Evolutionary conservation across 2,329 filamentous ascomycete species (phyloP).

Genomic region (Penicillium sp.): DNA sequence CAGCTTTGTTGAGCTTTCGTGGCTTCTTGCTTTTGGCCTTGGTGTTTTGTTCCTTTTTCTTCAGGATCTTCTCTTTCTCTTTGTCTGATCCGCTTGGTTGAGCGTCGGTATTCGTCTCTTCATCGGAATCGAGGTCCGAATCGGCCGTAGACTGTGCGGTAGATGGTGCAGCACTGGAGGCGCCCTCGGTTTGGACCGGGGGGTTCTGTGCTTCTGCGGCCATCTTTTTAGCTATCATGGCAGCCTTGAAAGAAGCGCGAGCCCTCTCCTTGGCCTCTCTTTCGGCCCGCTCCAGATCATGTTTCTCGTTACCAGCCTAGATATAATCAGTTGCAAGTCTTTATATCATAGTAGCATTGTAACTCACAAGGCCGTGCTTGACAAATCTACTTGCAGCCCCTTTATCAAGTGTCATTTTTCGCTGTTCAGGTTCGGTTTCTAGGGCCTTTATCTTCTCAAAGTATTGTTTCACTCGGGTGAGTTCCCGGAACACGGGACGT

Average conservation of each 20-base stretch:
- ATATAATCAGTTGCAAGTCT: conserved; percentile 14
- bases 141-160: conserved; percentile 20
- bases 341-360: not conserved
- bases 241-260: conserved; percentile 50
- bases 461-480: conserved; percentile 85
- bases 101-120: conserved; percentile 9
- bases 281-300: conserved; percentile 53
- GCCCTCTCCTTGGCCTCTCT: conserved; percentile 53
- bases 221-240: conserved; percentile 42
- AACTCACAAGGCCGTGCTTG: conserved; percentile 71
- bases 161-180: conserved; percentile 8
- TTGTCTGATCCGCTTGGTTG: conserved; percentile 1
- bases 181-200: conserved; percentile 14
- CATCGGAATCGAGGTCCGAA: conserved; percentile 8
- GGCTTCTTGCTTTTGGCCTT: conserved; percentile 13
- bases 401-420: conserved; percentile 66
- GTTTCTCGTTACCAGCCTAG: conserved; percentile 52
- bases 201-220: conserved; percentile 26
- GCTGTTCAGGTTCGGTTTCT: conserved; percentile 63
- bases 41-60: conserved; percentile 11
- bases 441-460: conserved; percentile 85
- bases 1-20: conserved; percentile 25
- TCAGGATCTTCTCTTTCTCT: conserved; percentile 30
- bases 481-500: conserved; percentile 81
- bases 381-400: conserved; percentile 79